A percentile compares a stretch with the other conserved stretches of the same genome.
phyloP scores from a whole-genome alignment of 768 basidiomycete genomes.

The Boletus speciosus region DNA sequence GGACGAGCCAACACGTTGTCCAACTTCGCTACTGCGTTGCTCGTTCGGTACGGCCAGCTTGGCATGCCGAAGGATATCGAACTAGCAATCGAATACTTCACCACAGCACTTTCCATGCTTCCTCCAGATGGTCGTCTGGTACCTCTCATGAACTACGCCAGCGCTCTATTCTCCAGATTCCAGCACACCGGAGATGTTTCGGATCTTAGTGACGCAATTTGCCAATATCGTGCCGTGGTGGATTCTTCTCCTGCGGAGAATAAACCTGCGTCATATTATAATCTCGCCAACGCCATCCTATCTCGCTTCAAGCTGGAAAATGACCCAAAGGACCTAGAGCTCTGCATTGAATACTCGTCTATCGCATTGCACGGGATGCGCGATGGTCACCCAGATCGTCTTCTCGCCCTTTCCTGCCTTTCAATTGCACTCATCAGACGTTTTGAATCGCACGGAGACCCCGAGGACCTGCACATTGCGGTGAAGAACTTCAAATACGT shows the following conservation, averaged over 20 bases:
- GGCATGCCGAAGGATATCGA: conserved; percentile 26
- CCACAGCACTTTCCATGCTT: conserved; percentile 18
- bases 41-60: conserved; percentile 25
- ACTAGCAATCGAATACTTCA: conserved; percentile 26
- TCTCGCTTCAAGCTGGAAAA: conserved; percentile 26
- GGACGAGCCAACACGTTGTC: conserved; percentile 22
- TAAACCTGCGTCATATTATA: conserved; percentile 21
- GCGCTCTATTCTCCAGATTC: conserved; percentile 28
- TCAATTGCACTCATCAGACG: conserved; percentile 23
- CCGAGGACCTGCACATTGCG: conserved; percentile 27
- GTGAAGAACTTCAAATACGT: conserved; percentile 22
- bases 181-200: conserved; percentile 16
- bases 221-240: conserved; percentile 21
- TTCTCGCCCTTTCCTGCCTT: conserved; percentile 20
- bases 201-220: conserved; percentile 24
- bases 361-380: conserved; percentile 17
- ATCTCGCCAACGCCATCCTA: conserved; percentile 30
- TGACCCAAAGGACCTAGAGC: conserved; percentile 19
- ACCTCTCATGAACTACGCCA: conserved; percentile 29
- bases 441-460: conserved; percentile 14
- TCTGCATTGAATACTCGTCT: conserved; percentile 21
- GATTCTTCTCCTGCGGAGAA: conserved; percentile 17
- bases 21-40: conserved; percentile 29
- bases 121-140: conserved; percentile 18
- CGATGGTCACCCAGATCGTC: conserved; percentile 14